These are phyloP conservation scores for Alternaria dauci DNA, from an alignment of 2,329 filamentous ascomycete genomes.

Conservation along the genomic window DNA sequence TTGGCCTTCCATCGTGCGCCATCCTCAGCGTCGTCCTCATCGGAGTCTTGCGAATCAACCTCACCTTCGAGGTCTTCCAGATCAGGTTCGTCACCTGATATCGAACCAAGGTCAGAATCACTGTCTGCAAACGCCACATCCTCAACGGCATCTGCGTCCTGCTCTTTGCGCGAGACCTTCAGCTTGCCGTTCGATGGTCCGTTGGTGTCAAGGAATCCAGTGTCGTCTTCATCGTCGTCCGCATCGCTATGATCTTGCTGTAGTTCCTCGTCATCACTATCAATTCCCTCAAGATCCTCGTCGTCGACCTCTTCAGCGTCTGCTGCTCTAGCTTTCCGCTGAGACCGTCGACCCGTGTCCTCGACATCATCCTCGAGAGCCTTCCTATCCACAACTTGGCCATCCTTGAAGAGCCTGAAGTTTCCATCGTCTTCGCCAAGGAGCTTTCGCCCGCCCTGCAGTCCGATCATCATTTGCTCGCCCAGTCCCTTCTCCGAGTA, in stretches of 20 bases:
- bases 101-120: conserved; percentile 92
- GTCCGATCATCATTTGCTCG: conserved; percentile 89
- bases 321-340: conserved; percentile 60
- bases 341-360: conserved; percentile 65
- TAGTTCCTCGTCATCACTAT: conserved; percentile 64
- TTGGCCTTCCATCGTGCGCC: conserved; percentile 89
- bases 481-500: conserved; percentile 84
- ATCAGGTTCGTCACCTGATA: conserved; percentile 67
- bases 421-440: conserved; percentile 84
- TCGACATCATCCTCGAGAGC: conserved; percentile 63
- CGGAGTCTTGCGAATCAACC: conserved; percentile 62
- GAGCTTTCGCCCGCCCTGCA: conserved; percentile 83
- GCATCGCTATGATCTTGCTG: conserved; percentile 57
- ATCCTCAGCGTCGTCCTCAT: conserved; percentile 71
- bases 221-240: conserved; percentile 62
- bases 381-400: conserved; percentile 67
- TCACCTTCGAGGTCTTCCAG: conserved; percentile 53
- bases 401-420: conserved; percentile 84
- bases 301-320: conserved; percentile 61
- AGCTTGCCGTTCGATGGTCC: conserved; percentile 51
- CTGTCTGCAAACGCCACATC: conserved; percentile 94
- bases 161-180: conserved; percentile 40
- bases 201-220: conserved; percentile 52
- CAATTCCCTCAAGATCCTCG: conserved; percentile 58
- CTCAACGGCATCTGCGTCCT: conserved; percentile 55